Conservation (phyloP, 1,284 basidiomycete species). For the Pterula multifida region DNA sequence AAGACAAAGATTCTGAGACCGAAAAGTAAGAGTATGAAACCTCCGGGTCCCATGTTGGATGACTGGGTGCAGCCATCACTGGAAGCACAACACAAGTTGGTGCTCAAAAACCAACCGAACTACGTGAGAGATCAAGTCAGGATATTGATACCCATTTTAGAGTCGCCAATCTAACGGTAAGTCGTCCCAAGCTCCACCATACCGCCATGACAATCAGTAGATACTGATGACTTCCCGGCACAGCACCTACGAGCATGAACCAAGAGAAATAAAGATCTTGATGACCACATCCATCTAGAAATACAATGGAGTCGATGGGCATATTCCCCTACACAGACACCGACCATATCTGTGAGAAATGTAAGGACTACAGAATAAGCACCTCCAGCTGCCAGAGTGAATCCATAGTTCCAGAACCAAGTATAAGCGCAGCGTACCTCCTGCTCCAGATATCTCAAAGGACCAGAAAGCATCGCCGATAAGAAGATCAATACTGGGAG, state of each 20-base stretch:
- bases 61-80: slow-evolving; percentile 22
- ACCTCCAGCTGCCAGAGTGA: slow-evolving; percentile 49
- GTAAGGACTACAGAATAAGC: slow-evolving; percentile 42
- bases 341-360: slow-evolving; percentile 42
- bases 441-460: slow-evolving; percentile 49
- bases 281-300: slow-evolving; percentile 44
- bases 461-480: slow-evolving; percentile 57
- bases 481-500: slow-evolving; percentile 47
- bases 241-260: slow-evolving; percentile 37
- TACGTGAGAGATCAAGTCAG: slow-evolving; percentile 10
- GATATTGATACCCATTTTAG: too few relatives aligned
- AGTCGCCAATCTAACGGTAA: slow-evolving; percentile 43
- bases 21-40: slow-evolving; percentile 42
- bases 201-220: slow-evolving; percentile 50
- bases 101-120: slow-evolving; percentile 52
- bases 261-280: too few relatives aligned
- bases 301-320: slow-evolving; percentile 38
- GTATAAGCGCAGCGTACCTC: slow-evolving; percentile 21
- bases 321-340: slow-evolving; percentile 58
- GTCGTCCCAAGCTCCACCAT: slow-evolving; percentile 58
- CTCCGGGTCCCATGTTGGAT: slow-evolving; percentile 40
- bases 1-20: slow-evolving; percentile 48
- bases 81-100: slow-evolving; percentile 32
- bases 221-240: slow-evolving; percentile 51
- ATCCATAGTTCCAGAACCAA: slow-evolving; percentile 23